A percentile compares a stretch with the other conserved stretches of the same genome.
Evolutionary conservation across 1,284 basidiomycete species (phyloP).

Genomic region (Pholiota adiposa): DNA sequence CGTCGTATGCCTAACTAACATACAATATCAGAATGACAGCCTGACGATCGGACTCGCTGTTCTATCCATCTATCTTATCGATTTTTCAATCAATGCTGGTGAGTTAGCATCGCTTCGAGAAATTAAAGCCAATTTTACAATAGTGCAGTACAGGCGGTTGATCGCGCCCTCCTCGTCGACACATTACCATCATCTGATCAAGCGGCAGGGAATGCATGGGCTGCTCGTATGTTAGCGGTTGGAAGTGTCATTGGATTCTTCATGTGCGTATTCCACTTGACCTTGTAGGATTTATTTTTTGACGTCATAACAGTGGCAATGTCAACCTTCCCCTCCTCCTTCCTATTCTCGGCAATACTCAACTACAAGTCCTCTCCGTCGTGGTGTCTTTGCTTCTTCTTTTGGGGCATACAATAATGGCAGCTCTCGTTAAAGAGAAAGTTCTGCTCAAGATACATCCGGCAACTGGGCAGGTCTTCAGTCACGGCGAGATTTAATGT

Average conservation of each 20-base stretch:
- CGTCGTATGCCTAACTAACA: conserved; percentile 5
- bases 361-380: conserved; percentile 77
- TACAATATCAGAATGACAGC: conserved; percentile 54
- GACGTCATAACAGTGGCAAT: conserved; percentile 59
- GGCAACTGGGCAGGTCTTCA: conserved; percentile 13
- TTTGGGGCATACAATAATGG: conserved; percentile 59
- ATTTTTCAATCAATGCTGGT: conserved; percentile 93
- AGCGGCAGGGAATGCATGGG: conserved; percentile 93
- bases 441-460: conserved; percentile 50
- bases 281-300: not conserved
- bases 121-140: not conserved
- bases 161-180: conserved; percentile 82
- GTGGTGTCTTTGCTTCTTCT: conserved; percentile 60
- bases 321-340: conserved; percentile 69
- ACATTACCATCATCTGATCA: conserved; percentile 73
- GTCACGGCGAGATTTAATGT: not conserved
- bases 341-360: conserved; percentile 75
- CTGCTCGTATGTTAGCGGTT: conserved; percentile 84
- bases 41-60: conserved; percentile 83
- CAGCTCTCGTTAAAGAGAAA: conserved; percentile 76
- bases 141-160: conserved; percentile 75
- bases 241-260: conserved; percentile 88
- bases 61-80: conserved; percentile 86
- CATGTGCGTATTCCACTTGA: conserved; percentile 55
- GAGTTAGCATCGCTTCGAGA: conserved; percentile 19